Conservation (phyloP, 1,139 yeast genomes). For the Magnusiomyces sp. region DNA sequence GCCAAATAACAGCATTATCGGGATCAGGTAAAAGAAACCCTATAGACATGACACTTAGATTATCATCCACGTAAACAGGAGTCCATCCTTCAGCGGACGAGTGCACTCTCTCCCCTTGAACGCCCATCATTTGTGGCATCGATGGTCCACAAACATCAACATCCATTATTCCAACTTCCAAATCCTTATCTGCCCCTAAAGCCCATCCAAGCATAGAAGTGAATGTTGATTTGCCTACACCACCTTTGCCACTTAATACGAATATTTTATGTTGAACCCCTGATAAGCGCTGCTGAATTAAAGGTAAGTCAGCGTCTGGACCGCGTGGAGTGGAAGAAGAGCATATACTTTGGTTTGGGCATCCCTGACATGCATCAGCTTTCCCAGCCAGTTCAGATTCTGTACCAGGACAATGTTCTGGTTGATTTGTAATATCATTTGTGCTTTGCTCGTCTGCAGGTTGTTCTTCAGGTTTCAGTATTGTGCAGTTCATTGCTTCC, state of each 20-base stretch:
- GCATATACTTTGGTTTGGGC: slow-evolving; percentile 90
- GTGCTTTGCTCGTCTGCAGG: no score
- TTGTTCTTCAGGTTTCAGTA: no score
- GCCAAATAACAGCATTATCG: slow-evolving; percentile 93
- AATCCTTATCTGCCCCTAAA: slow-evolving; percentile 73
- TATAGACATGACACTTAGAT: slow-evolving; percentile 90
- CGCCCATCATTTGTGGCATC: slow-evolving; percentile 89
- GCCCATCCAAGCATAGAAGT: slow-evolving; percentile 96
- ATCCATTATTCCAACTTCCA: slow-evolving; percentile 95
- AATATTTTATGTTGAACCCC: slow-evolving; percentile 74
- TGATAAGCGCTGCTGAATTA: slow-evolving; percentile 59
- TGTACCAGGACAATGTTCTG: slow-evolving; percentile 98
- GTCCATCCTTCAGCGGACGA: slow-evolving; percentile 92
- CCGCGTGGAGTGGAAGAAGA: slow-evolving; percentile 74
- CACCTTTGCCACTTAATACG: slow-evolving; percentile 93
- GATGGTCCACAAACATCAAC: slow-evolving; percentile 97
- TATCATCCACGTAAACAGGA: slow-evolving; percentile 93
- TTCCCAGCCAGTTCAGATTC: slow-evolving; percentile 90
- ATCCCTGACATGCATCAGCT: slow-evolving; percentile 88
- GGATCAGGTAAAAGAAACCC: slow-evolving; percentile 91
- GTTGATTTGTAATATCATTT: slow-evolving; percentile 31
- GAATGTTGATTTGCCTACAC: slow-evolving; percentile 95
- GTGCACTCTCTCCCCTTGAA: slow-evolving; percentile 78
- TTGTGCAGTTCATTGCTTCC: no score
- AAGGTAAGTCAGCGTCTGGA: slow-evolving; percentile 88